Conservation (phyloP, 352 stramenopile genomes). For the Achlya hypogyna region DNA sequence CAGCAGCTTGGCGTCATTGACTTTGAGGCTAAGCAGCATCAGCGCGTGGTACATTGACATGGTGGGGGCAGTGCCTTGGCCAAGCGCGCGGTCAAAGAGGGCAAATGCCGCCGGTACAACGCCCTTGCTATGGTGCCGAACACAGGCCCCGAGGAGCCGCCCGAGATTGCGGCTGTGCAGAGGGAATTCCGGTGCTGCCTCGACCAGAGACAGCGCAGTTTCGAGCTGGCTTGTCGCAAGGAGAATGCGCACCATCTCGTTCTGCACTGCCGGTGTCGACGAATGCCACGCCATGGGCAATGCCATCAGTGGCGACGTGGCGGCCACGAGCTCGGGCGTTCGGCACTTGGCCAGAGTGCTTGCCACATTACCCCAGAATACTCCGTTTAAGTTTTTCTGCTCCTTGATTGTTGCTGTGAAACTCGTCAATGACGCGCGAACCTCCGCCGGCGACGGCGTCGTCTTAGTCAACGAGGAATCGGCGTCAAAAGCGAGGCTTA, state of each 20-base stretch:
- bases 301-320: background rate
- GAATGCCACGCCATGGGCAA: background rate
- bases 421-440: background rate
- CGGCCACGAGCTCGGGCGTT: background rate
- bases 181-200: background rate
- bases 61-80: constrained; percentile 58
- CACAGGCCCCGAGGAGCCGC: constrained; percentile 15
- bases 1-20: constrained; percentile 41
- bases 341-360: constrained; percentile 8
- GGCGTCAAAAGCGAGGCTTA: background rate
- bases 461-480: background rate
- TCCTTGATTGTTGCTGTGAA: background rate
- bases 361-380: background rate
- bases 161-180: constrained; percentile 9
- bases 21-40: constrained; percentile 37
- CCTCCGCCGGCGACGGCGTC: background rate
- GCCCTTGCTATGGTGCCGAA: background rate
- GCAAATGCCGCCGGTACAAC: constrained; percentile 29
- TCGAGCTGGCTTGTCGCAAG: background rate
- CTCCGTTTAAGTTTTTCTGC: background rate
- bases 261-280: background rate
- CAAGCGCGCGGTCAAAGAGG: constrained; percentile 44
- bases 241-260: constrained; percentile 17
- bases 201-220: background rate
- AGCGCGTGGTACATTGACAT: constrained; percentile 51